A percentile compares a stretch with the other conserved stretches of the same genome.
Conservation (phyloP, 176 grass and related monocot genomes). For the Cenchrus fungigraminus region DNA sequence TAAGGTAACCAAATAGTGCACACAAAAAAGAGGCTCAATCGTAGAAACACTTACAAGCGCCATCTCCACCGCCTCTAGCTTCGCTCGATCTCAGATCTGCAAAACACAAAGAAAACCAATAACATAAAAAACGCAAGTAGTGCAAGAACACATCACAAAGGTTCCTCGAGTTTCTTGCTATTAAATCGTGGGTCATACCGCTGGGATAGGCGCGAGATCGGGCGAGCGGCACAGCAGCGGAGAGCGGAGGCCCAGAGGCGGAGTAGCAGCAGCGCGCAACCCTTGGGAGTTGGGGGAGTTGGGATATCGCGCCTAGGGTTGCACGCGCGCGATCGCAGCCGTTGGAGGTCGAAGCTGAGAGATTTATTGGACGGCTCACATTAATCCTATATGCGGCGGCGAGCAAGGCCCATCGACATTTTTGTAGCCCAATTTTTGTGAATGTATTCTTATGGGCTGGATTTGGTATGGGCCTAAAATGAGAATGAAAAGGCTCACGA, state of each 20-base stretch:
- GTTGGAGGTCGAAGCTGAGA: neutral
- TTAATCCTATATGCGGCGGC: neutral
- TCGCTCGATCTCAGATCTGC: slow-evolving; percentile 32
- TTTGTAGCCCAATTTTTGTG: neutral
- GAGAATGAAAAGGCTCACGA: neutral
- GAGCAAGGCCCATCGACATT: neutral
- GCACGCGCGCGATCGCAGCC: neutral
- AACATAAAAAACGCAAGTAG: neutral
- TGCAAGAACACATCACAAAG: neutral
- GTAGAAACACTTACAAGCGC: slow-evolving; percentile 35
- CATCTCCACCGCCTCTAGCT: slow-evolving; percentile 39
- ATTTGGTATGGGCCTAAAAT: neutral
- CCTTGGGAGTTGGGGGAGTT: neutral
- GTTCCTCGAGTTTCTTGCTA: too few species aligned
- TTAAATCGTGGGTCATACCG: neutral
- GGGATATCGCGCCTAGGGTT: too few species aligned
- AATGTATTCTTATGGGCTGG: neutral
- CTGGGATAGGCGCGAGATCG: neutral
- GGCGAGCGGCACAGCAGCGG: neutral
- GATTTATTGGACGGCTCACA: neutral
- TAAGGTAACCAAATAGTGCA: neutral
- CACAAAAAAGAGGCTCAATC: neutral
- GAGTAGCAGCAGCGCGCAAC: neutral
- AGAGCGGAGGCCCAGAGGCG: neutral
- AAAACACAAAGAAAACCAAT: neutral